Base-by-base conservation (phyloP, 768 basidiomycete genomes). In the Lentinula guzmanii region DNA sequence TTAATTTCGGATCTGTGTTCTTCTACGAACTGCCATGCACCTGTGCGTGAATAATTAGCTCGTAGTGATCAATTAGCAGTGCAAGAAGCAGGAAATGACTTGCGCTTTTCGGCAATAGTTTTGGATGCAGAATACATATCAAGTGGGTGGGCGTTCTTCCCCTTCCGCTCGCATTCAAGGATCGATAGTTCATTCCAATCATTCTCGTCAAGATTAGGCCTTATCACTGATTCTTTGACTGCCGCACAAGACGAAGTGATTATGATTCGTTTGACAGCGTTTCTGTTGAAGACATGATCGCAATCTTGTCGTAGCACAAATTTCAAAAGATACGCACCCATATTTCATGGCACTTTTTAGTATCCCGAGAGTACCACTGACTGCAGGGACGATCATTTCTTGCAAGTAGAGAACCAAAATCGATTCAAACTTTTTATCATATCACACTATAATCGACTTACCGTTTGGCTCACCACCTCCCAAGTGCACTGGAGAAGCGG, bases 301-400 rank as follows among this genome's bases (percentile, higher is more conserved):
- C 33, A 35, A 48, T 10, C 4, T 52, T 39, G 9, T 41, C 28
- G 21, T 13, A 39, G 13, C 37, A 28, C 39, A 13, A 8, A 37
- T 1, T 16, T 5, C 15, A 10, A 21, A 42, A 53, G 18, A 15
- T 6, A 55, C 69, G 18, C 46, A 79, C 76, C 70, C 71, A 63
- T 78, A 67, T 66, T 77, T 80, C 65, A 69, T 37, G 24, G 70
- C 65, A 53, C 70, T 71, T 53, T 77, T 70, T 15, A 87, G 71
- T 4, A 87, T 69, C 4, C 78, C 74, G 0, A 75, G 67, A 1
- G 85, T 86, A 6, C 86, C 86, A 4, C 77, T 68, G 2, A 87
- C 77, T 11, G 86, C 85, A 4, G 86, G 86, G 11, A 66, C 68
- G 65, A 86, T 81, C 41, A 86, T 64, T 62, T 85, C 79, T 80